Conservation (phyloP, 106 monocot genomes). For the Cymbidium sinense region DNA sequence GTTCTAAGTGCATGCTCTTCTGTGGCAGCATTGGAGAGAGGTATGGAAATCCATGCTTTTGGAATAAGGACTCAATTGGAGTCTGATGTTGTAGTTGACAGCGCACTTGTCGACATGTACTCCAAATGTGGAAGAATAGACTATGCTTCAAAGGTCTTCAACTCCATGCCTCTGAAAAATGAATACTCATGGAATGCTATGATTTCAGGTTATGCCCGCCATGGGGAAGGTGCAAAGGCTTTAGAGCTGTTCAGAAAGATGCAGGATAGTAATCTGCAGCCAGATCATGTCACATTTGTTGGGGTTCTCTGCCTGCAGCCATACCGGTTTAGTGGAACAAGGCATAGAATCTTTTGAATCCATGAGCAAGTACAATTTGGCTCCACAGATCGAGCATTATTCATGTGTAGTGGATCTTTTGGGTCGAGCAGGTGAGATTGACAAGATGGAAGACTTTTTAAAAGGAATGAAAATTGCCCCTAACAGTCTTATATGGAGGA, state of each 20-base stretch:
- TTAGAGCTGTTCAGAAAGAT: slow-evolving; percentile 58
- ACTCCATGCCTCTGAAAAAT: slow-evolving; percentile 52
- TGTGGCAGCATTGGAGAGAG: slow-evolving; percentile 55
- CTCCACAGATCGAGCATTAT: slow-evolving; percentile 66
- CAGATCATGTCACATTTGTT: slow-evolving; percentile 73
- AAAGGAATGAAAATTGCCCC: slow-evolving; percentile 57
- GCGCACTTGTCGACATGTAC: slow-evolving; percentile 89
- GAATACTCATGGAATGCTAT: slow-evolving; percentile 85
- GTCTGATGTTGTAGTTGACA: slow-evolving; percentile 68
- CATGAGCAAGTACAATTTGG: slow-evolving; percentile 43
- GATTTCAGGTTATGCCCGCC: slow-evolving; percentile 77
- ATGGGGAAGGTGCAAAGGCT: slow-evolving; percentile 59
- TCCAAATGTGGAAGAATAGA: slow-evolving; percentile 82
- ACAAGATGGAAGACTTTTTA: slow-evolving; percentile 53
- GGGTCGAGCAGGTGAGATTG: slow-evolving; percentile 55
- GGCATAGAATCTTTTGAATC: slow-evolving; percentile 51
- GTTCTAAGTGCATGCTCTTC: slow-evolving; percentile 75
- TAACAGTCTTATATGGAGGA: slow-evolving; percentile 77
- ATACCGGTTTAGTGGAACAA: slow-evolving; percentile 66
- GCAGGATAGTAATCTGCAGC: slow-evolving; percentile 24
- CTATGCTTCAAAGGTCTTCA: slow-evolving; percentile 56
- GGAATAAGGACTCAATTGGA: slow-evolving; percentile 30
- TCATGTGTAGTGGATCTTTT: slow-evolving; percentile 73
- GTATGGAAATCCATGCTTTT: slow-evolving; percentile 84
- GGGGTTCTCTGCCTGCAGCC: slow-evolving; percentile 80